A percentile compares a stretch with the other conserved stretches of the same genome.
Conservation (phyloP, 768 basidiomycete genomes). For the Mycena amicta region DNA sequence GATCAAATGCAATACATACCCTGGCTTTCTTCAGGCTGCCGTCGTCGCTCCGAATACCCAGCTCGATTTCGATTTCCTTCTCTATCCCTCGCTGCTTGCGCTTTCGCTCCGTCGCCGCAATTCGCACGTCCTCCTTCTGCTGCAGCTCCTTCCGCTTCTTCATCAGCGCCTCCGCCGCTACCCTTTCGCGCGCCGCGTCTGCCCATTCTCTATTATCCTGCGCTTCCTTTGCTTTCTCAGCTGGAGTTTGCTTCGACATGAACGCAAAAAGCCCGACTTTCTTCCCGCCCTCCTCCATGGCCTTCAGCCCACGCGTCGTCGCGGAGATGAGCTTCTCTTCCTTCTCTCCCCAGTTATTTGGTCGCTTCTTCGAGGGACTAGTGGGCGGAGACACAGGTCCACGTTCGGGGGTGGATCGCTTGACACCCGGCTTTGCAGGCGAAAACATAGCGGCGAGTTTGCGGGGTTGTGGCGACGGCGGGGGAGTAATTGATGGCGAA, state of each 20-base stretch:
- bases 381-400: neutral
- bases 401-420: neutral
- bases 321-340: neutral
- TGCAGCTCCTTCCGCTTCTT: neutral
- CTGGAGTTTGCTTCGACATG: neutral
- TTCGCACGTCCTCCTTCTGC: neutral
- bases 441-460: neutral
- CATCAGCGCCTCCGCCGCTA: neutral
- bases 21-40: neutral
- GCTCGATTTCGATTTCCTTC: neutral
- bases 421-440: neutral
- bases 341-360: neutral
- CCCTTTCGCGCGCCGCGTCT: neutral
- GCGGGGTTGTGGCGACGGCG: neutral
- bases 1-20: neutral
- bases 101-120: neutral
- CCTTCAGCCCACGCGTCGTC: neutral
- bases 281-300: neutral
- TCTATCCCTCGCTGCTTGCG: neutral
- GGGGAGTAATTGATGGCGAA: too few species aligned
- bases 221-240: neutral
- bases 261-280: neutral
- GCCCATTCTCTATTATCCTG: neutral
- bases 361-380: neutral
- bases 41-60: neutral